Conservation (phyloP, 164 flowering plant species). For the Vitis amurensis region DNA sequence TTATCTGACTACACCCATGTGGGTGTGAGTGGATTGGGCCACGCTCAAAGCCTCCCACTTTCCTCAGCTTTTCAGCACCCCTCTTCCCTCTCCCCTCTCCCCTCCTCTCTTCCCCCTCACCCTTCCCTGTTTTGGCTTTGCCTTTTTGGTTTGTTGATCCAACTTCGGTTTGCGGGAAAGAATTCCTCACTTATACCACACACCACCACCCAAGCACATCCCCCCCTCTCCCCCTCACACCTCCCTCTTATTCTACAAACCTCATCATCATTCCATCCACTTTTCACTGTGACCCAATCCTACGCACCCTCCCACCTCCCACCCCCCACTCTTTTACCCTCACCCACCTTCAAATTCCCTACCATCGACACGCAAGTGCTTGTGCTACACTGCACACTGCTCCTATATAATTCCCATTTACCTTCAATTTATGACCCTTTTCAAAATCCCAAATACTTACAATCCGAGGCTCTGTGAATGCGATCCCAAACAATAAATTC, state of each 20-base stretch:
- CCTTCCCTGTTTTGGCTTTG: too few relatives aligned
- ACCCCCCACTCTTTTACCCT: too few relatives aligned
- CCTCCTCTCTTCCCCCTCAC: neutral
- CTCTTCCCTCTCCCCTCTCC: neutral
- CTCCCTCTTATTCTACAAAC: too few relatives aligned
- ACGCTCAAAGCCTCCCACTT: constrained; percentile 21
- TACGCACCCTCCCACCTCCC: constrained; percentile 12
- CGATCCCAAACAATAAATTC: too few relatives aligned
- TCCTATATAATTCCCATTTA: neutral
- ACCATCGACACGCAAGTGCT: neutral
- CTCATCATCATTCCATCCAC: too few relatives aligned
- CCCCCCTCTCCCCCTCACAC: neutral
- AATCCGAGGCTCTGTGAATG: too few relatives aligned
- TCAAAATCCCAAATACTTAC: too few relatives aligned
- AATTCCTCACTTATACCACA: neutral
- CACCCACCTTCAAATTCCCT: neutral
- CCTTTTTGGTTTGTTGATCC: constrained; percentile 12
- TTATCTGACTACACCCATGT: constrained; percentile 40
- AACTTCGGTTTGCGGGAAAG: constrained; percentile 33
- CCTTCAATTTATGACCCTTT: too few relatives aligned
- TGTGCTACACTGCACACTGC: neutral
- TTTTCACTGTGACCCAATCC: constrained; percentile 9
- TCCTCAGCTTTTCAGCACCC: constrained; percentile 9
- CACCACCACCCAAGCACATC: constrained; percentile 9
- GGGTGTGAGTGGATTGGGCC: constrained; percentile 29